Evolutionary conservation across 371 early-diverging fungal species (phyloP).

Genomic region (Batkoa obscura): DNA sequence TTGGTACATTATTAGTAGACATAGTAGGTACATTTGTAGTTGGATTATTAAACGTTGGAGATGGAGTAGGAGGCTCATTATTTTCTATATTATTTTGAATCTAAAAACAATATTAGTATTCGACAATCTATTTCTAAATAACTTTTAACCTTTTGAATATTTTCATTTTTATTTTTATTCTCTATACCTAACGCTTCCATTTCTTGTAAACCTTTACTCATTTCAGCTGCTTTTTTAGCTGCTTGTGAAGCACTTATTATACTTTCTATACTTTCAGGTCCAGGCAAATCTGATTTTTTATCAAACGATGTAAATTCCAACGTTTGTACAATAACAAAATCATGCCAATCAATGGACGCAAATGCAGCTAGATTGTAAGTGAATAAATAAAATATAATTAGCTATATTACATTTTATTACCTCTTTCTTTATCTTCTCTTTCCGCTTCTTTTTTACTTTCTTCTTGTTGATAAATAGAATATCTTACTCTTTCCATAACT

Average conservation of each 20-base stretch:
- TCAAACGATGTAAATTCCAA: constrained; percentile 87
- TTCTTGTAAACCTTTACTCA: too few species aligned
- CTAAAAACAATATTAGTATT: too few species aligned
- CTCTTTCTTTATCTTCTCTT: constrained; percentile 64
- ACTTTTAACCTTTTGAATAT: too few species aligned
- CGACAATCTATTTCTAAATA: too few species aligned
- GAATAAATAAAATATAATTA: not conserved
- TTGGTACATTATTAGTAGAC: constrained; percentile 27
- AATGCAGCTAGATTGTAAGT: constrained; percentile 39
- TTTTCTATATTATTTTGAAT: too few species aligned
- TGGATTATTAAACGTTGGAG: too few species aligned
- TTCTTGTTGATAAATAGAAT: constrained; percentile 46
- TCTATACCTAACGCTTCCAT: too few species aligned
- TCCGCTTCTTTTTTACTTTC: constrained; percentile 55
- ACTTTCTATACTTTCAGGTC: constrained; percentile 58
- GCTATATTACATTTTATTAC: constrained; percentile 22
- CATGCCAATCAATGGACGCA: constrained; percentile 91
- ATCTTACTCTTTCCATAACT: constrained; percentile 59
- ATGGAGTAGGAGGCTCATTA: too few species aligned
- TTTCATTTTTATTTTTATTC: too few species aligned
- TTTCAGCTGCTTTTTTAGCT: constrained; percentile 46
- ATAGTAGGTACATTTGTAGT: constrained; percentile 10
- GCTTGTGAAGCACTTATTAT: constrained; percentile 69
- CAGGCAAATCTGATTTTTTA: constrained; percentile 50
- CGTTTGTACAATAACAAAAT: constrained; percentile 89